phyloP scores from a whole-genome alignment of 164 flowering plant species.

The Piper longum region DNA sequence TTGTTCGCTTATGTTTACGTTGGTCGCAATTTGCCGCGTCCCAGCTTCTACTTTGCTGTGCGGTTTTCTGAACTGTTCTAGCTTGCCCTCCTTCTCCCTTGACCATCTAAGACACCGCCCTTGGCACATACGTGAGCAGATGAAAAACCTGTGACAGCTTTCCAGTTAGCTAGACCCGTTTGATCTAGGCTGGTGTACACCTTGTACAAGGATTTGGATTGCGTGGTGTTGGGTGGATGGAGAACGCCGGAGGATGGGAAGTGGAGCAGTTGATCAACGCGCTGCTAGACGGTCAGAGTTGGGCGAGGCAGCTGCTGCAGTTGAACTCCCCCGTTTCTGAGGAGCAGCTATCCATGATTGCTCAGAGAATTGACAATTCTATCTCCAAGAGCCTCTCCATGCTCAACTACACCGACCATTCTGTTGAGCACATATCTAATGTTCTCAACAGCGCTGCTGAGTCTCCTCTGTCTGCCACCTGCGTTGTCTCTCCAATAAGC shows the following conservation, averaged over 20 bases:
- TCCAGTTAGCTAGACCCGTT: not conserved
- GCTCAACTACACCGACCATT: slow-evolving; percentile 8
- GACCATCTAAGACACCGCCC: too few species aligned
- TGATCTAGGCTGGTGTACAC: not conserved
- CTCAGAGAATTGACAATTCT: slow-evolving; percentile 27
- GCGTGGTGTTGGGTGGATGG: slow-evolving; percentile 8
- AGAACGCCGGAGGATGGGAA: slow-evolving; percentile 21
- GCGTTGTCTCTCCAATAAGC: not conserved
- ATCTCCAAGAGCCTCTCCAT: slow-evolving; percentile 30
- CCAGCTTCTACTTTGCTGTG: too few species aligned
- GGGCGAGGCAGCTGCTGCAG: slow-evolving; percentile 33
- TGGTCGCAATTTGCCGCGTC: too few species aligned
- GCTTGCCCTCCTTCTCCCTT: too few species aligned
- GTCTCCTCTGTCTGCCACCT: slow-evolving; percentile 34
- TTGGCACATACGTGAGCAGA: too few species aligned
- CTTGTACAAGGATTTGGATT: not conserved
- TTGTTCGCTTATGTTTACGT: too few species aligned
- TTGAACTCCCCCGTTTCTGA: slow-evolving; percentile 22
- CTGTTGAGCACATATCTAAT: not conserved
- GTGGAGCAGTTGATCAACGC: slow-evolving; percentile 30
- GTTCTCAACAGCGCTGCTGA: slow-evolving; percentile 12
- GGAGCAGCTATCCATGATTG: slow-evolving; percentile 16
- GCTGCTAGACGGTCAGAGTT: slow-evolving; percentile 39
- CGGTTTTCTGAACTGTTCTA: too few species aligned
- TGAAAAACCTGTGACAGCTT: too few species aligned